A percentile compares a stretch with the other conserved stretches of the same genome.
These are phyloP conservation scores for Trichosporon sp. DNA, from an alignment of 1,284 basidiomycete species.

Conservation along the genomic window DNA sequence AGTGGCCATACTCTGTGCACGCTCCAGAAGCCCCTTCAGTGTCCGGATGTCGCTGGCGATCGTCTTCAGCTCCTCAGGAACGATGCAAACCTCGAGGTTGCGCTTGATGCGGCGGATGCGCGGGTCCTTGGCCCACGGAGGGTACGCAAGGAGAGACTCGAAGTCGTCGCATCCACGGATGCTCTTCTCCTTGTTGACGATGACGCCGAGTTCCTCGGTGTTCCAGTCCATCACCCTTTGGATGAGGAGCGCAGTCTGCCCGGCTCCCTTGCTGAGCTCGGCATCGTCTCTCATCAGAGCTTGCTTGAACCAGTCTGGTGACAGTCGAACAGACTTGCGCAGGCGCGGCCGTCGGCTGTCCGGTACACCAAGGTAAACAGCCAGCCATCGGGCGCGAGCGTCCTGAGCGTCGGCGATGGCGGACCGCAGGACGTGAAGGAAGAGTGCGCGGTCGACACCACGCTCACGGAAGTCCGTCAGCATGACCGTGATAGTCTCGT, in stretches of 20 bases:
- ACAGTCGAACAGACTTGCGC: background rate
- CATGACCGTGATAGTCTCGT: background rate
- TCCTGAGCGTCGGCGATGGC: constrained; percentile 6
- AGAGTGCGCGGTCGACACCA: background rate
- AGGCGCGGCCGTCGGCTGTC: constrained; percentile 2
- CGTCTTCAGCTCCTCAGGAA: background rate
- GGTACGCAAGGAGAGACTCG: background rate
- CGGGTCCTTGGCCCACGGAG: background rate
- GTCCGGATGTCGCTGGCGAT: constrained; percentile 5
- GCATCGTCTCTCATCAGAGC: background rate
- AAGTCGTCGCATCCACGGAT: background rate
- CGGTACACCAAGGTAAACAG: constrained; percentile 11
- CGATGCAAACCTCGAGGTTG: constrained; percentile 5
- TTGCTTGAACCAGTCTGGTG: constrained; percentile 19
- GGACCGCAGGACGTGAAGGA: constrained; percentile 11
- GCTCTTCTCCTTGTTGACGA: constrained; percentile 4
- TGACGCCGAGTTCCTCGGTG: constrained; percentile 1
- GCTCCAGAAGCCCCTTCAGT: background rate
- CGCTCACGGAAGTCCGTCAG: constrained; percentile 2
- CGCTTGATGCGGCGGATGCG: background rate
- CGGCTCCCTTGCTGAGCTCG: background rate
- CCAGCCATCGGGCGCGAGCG: constrained; percentile 9
- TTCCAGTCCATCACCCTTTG: constrained; percentile 8
- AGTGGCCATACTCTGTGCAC: background rate
- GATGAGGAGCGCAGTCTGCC: background rate